Evolutionary conservation across 805 yeast genomes (phyloP).

Genomic region (Kluyveromyces lactis): DNA sequence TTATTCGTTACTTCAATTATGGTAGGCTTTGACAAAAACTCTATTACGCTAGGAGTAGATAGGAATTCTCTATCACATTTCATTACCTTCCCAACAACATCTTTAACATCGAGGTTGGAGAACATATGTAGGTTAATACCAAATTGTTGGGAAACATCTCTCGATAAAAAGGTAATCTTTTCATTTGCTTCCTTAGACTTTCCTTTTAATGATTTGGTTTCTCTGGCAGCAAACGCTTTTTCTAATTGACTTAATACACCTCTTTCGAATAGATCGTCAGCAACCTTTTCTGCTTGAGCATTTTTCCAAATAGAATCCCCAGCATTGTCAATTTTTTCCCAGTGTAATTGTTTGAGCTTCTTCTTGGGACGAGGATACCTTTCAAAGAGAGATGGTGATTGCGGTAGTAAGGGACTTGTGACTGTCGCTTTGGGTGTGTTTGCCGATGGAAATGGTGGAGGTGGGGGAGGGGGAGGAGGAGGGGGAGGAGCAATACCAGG

Average conservation of each 20-base stretch:
- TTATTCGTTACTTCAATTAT: conserved; percentile 68
- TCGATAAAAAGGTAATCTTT: conserved; percentile 62
- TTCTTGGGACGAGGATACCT: conserved; percentile 59
- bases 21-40: conserved; percentile 71
- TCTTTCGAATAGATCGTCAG: conserved; percentile 56
- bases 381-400: conserved; percentile 33
- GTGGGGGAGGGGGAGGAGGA: conserved; percentile 32
- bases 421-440: conserved; percentile 13
- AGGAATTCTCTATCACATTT: conserved; percentile 69
- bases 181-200: conserved; percentile 40
- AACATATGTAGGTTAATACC: conserved; percentile 86
- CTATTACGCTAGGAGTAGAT: conserved; percentile 65
- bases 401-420: conserved; percentile 29
- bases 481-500: conserved; percentile 16
- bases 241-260: conserved; percentile 85
- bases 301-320: conserved; percentile 82
- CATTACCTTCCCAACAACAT: conserved; percentile 61
- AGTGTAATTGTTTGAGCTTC: conserved; percentile 88
- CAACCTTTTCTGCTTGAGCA: conserved; percentile 45
- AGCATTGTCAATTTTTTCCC: conserved; percentile 87
- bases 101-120: conserved; percentile 51
- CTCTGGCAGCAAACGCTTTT: conserved; percentile 78
- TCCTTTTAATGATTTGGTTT: conserved; percentile 41
- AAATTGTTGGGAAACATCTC: conserved; percentile 89
- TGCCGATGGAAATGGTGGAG: conserved; percentile 7